Conservation (phyloP, 2,329 filamentous ascomycete species). For the Coniochaeta hoffmannii region DNA sequence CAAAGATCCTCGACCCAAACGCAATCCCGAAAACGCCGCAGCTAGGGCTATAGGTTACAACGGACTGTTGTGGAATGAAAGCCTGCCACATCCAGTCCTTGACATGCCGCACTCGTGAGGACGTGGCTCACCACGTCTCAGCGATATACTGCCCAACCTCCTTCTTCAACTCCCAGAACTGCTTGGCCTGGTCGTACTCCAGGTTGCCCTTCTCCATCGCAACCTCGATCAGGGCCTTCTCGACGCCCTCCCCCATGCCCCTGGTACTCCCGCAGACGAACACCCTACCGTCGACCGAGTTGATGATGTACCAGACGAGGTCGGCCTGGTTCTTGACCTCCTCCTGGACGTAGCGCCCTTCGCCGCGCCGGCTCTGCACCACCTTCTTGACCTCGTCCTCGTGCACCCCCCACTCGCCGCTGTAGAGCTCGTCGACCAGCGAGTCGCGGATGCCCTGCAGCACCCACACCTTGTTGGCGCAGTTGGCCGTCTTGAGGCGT, state of each 20-base stretch:
- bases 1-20: neutral
- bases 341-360: slow-evolving; percentile 91
- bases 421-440: slow-evolving; percentile 91
- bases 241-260: slow-evolving; percentile 97
- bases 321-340: slow-evolving; percentile 88
- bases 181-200: slow-evolving; percentile 69
- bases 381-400: slow-evolving; percentile 81
- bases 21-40: neutral
- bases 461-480: slow-evolving; percentile 96
- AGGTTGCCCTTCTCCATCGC: slow-evolving; percentile 90
- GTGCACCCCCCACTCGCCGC: slow-evolving; percentile 90
- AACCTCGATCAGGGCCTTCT: slow-evolving; percentile 78
- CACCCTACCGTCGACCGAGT: slow-evolving; percentile 87
- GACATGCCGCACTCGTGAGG: neutral
- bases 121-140: slow-evolving; percentile 54
- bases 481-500: slow-evolving; percentile 86
- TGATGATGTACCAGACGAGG: slow-evolving; percentile 97
- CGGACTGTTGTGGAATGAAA: neutral
- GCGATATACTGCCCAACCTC: slow-evolving; percentile 93
- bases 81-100: neutral
- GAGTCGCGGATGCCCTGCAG: slow-evolving; percentile 92
- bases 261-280: slow-evolving; percentile 95
- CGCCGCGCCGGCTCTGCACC: slow-evolving; percentile 66
- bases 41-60: neutral
- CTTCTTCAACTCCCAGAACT: slow-evolving; percentile 90